Evolutionary conservation across 352 stramenopile genomes (phyloP).

Genomic region (Blastocystis sp.): DNA sequence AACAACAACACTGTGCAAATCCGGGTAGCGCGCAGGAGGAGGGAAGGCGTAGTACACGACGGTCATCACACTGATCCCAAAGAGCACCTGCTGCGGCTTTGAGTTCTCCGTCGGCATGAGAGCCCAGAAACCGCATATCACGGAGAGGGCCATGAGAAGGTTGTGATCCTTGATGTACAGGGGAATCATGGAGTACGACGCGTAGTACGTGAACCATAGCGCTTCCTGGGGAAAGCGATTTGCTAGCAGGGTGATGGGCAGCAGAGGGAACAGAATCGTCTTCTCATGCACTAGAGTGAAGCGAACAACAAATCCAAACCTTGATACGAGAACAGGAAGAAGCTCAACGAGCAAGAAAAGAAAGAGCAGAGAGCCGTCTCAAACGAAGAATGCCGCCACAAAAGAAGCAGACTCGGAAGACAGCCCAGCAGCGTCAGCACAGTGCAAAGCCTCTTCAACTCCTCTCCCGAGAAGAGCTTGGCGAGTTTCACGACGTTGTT

Average conservation of each 20-base stretch:
- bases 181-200: conserved; percentile 79
- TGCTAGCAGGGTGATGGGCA: conserved; percentile 86
- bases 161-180: conserved; percentile 76
- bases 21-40: conserved; percentile 57
- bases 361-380: conserved; percentile 84
- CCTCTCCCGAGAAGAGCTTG: conserved; percentile 77
- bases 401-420: background rate
- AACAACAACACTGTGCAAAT: conserved; percentile 60
- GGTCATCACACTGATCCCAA: background rate
- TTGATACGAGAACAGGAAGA: conserved; percentile 96
- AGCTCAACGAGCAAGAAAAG: conserved; percentile 86
- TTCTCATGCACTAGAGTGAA: conserved; percentile 89
- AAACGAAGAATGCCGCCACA: conserved; percentile 79
- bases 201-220: conserved; percentile 75
- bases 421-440: background rate
- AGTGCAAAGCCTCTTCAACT: conserved; percentile 82
- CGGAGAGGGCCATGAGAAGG: conserved; percentile 5
- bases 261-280: conserved; percentile 89
- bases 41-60: conserved; percentile 27
- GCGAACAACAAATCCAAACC: background rate
- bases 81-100: background rate
- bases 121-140: background rate
- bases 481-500: conserved; percentile 84
- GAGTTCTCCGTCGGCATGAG: background rate
- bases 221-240: conserved; percentile 73